phyloP scores from a whole-genome alignment of 306 rosid species.

The Vigna nakashimae region DNA sequence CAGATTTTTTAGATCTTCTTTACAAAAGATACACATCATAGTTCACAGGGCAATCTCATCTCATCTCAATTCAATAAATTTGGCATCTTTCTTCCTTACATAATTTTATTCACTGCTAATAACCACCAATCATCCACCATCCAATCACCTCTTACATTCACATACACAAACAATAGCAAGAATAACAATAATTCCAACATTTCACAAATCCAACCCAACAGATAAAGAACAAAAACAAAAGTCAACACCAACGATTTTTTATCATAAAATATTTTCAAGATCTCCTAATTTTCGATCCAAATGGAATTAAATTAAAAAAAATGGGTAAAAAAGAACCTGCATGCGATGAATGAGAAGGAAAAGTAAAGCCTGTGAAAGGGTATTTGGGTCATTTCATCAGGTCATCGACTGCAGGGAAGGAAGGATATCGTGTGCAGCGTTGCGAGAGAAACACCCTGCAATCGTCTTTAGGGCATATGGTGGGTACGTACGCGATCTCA shows the following conservation, averaged over 20 bases:
- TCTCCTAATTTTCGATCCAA: background rate
- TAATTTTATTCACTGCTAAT: conserved; percentile 45
- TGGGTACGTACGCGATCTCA: conserved; percentile 76
- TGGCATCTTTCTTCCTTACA: background rate
- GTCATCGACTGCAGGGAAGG: background rate
- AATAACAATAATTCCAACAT: conserved; percentile 21
- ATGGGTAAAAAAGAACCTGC: background rate
- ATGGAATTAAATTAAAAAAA: background rate
- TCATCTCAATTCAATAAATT: conserved; percentile 31
- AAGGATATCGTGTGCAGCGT: conserved; percentile 64
- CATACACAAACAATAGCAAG: conserved; percentile 42
- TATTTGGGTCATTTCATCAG: background rate
- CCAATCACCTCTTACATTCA: conserved; percentile 45
- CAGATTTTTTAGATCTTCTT: background rate
- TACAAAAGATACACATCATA: background rate
- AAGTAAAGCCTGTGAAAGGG: background rate
- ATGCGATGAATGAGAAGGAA: background rate
- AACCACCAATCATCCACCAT: conserved; percentile 51
- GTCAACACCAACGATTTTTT: conserved; percentile 13
- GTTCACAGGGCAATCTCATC: background rate
- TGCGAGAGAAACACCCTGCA: conserved; percentile 66
- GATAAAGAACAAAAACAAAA: background rate
- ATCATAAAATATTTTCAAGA: background rate
- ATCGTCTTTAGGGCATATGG: conserved; percentile 89
- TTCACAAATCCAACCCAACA: conserved; percentile 26